phyloP scores from a whole-genome alignment of 2,329 filamentous ascomycete genomes.

The Exserohilum rostratum region DNA sequence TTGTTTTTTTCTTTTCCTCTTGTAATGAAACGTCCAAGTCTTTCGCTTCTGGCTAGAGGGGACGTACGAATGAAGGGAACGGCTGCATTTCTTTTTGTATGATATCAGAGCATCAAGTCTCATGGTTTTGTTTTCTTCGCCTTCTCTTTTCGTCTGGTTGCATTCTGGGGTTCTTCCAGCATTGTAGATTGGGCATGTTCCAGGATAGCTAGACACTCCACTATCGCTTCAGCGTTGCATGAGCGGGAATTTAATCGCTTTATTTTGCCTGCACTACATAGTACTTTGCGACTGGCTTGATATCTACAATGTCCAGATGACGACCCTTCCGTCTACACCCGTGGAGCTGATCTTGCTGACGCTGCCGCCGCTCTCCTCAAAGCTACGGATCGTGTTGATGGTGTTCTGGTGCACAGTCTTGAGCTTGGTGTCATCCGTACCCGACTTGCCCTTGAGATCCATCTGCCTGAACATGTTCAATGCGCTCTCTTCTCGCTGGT shows the following conservation, averaged over 20 bases:
- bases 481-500: slow-evolving; percentile 83
- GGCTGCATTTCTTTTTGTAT: not conserved
- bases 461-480: slow-evolving; percentile 99
- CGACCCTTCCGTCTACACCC: slow-evolving; percentile 56
- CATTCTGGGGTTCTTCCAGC: not conserved
- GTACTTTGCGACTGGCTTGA: not conserved
- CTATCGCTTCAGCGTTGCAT: not conserved
- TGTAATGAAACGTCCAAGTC: too few relatives aligned
- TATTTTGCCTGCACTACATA: not conserved
- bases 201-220: not conserved
- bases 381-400: slow-evolving; percentile 81
- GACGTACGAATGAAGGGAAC: too few relatives aligned
- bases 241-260: not conserved
- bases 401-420: slow-evolving; percentile 98
- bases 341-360: slow-evolving; percentile 80
- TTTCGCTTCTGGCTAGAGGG: too few relatives aligned
- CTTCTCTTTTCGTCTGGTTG: not conserved
- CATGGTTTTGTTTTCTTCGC: not conserved
- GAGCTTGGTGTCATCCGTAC: slow-evolving; percentile 83
- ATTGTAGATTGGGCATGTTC: not conserved
- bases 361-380: slow-evolving; percentile 67
- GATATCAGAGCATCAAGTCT: slow-evolving; percentile 3
- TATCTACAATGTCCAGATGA: slow-evolving; percentile 54
- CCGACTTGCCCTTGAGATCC: slow-evolving; percentile 88
- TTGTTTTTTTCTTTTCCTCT: too few relatives aligned